These are phyloP conservation scores for Petunia hybrid DNA, from an alignment of 305 asterid species.

Conservation along the genomic window DNA sequence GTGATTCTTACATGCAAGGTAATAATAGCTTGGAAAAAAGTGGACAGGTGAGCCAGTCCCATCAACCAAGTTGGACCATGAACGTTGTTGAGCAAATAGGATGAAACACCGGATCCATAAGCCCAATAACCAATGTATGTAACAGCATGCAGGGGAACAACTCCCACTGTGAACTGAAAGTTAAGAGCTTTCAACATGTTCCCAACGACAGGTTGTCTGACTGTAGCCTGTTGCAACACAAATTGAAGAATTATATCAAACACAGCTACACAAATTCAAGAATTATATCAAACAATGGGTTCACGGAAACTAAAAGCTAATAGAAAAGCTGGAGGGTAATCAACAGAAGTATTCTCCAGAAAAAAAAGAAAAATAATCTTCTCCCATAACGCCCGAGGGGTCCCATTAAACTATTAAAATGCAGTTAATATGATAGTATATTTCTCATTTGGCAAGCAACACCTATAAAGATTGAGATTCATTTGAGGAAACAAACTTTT, in stretches of 20 bases:
- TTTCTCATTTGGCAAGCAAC: slow-evolving; percentile 12
- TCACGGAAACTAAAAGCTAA: background rate
- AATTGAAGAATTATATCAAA: slow-evolving; percentile 10
- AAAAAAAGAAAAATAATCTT: background rate
- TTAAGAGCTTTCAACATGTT: slow-evolving; percentile 93
- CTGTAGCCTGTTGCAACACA: slow-evolving; percentile 73
- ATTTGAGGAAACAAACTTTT: background rate
- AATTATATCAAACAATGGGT: background rate
- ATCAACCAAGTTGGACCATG: slow-evolving; percentile 82
- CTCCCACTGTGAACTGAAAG: slow-evolving; percentile 88
- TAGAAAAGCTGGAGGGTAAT: background rate
- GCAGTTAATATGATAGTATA: background rate
- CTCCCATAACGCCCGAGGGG: background rate
- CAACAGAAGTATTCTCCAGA: background rate
- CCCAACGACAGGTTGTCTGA: slow-evolving; percentile 76
- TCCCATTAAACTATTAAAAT: background rate
- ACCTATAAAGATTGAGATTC: background rate
- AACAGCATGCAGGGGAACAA: slow-evolving; percentile 82
- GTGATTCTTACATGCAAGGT: slow-evolving; percentile 73
- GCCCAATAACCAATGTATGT: slow-evolving; percentile 95
- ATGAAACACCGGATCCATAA: slow-evolving; percentile 68
- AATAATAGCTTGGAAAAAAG: slow-evolving; percentile 80
- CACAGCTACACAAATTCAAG: slow-evolving; percentile 10
- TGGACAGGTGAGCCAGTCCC: slow-evolving; percentile 72
- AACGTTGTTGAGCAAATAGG: slow-evolving; percentile 85